These are phyloP conservation scores for Entoloma clypeatum DNA, from an alignment of 1,284 basidiomycete genomes.

Conservation along the genomic window DNA sequence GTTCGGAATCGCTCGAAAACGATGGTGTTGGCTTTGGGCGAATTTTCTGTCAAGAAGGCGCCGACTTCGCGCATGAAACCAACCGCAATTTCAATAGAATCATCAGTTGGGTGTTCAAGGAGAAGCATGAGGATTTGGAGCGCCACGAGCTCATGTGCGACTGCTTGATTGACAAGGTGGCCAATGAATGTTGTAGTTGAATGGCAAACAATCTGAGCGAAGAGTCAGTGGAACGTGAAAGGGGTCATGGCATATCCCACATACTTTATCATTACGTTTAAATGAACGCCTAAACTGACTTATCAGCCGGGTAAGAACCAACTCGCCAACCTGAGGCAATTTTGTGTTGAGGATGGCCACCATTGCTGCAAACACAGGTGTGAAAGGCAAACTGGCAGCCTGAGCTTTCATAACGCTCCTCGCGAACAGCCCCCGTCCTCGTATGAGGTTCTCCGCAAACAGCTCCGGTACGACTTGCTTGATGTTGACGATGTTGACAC, in stretches of 20 bases:
- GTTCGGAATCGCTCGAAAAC: constrained; percentile 96
- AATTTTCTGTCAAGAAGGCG: constrained; percentile 90
- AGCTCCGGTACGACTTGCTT: constrained; percentile 95
- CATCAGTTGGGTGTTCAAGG: constrained; percentile 94
- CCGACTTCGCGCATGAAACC: constrained; percentile 98
- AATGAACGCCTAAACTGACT: constrained; percentile 95
- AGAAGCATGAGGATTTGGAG: constrained; percentile 94
- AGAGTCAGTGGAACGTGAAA: not conserved
- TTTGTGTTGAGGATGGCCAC: constrained; percentile 97
- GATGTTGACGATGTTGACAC: constrained; percentile 95
- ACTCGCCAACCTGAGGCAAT: constrained; percentile 92
- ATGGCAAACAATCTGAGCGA: constrained; percentile 76
- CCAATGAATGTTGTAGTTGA: constrained; percentile 96
- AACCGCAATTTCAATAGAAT: constrained; percentile 97
- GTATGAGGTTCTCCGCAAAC: constrained; percentile 88
- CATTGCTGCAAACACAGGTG: constrained; percentile 93
- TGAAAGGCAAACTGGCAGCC: constrained; percentile 93
- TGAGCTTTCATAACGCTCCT: constrained; percentile 98
- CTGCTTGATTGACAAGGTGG: constrained; percentile 94
- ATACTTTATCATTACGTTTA: constrained; percentile 96
- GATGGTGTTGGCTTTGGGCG: constrained; percentile 89
- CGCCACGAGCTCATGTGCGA: constrained; percentile 92
- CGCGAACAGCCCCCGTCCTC: constrained; percentile 86
- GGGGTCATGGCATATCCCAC: constrained; percentile 22
- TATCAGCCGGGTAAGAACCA: constrained; percentile 85